Conservation (phyloP, 179 eudicot species). For the Beta corolliflora region DNA sequence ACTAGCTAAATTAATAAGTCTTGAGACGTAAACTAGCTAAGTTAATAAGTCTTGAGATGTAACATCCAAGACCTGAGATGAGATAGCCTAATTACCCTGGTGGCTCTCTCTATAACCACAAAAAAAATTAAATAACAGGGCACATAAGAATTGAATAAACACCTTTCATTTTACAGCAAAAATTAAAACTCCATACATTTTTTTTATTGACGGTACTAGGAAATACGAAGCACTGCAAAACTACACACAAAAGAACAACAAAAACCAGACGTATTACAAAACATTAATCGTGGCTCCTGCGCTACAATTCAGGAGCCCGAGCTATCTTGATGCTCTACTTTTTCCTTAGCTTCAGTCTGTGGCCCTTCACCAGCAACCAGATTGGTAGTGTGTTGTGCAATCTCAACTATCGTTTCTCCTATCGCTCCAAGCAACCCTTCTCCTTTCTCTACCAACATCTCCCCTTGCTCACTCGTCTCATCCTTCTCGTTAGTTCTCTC, state of each 20-base stretch:
- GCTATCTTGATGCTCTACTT: neutral
- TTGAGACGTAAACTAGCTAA: too few relatives aligned
- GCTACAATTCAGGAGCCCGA: neutral
- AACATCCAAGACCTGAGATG: too few relatives aligned
- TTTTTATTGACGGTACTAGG: neutral
- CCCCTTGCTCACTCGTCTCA: conserved; percentile 6
- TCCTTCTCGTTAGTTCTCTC: neutral
- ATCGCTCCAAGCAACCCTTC: conserved; percentile 54
- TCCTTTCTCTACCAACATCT: conserved; percentile 25
- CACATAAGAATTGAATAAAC: neutral
- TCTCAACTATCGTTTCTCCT: conserved; percentile 74
- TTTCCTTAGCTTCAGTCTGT: conserved; percentile 16
- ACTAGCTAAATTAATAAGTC: too few relatives aligned
- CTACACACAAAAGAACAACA: neutral
- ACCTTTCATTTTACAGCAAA: neutral
- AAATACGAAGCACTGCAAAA: neutral
- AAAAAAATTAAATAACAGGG: too few relatives aligned
- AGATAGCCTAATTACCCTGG: too few relatives aligned
- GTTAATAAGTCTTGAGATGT: too few relatives aligned
- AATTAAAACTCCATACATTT: neutral
- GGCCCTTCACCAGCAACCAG: conserved; percentile 41
- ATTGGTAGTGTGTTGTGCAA: conserved; percentile 61
- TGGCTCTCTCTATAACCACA: too few relatives aligned
- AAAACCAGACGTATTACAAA: neutral
- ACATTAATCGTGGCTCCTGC: too few relatives aligned